Evolutionary conservation across 768 basidiomycete genomes (phyloP), one percentile per base, ranked within the genome.

Genomic region (Termitomyces sp.): DNA sequence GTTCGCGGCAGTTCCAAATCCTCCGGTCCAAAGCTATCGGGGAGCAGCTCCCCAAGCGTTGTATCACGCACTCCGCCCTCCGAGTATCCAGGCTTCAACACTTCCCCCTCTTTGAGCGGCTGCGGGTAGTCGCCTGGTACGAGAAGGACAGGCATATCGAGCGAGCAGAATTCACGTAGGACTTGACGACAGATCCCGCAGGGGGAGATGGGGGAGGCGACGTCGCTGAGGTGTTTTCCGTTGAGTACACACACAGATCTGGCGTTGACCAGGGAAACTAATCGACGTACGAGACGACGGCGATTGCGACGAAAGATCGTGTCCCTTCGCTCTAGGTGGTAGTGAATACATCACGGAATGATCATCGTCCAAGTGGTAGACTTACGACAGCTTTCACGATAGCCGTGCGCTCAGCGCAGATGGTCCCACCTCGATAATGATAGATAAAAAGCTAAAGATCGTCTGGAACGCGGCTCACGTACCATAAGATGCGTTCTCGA

Each of bases 401-500:
- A 0, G 95, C 95, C 0, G 96, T 98, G 32, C 95, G 79, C 69
- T 99, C 96, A 0, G 96, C 96, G 63, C 96, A 98, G 58, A 98
- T 95, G 0, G 90, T 83, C 1, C 83, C 93, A 5, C 95, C 95
- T 96, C 13, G 39, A 59, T 62, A 30, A 7, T 43, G 12, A 44
- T 20, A 43, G 5, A 22, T 56, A 22, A 43, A 48, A 36, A 36
- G 44, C 45, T 14, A 34, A 42, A 10, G 18, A 24, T 12, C 6
- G 52, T 7, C 3, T 53, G 18, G 2, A 16, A 24, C 22, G 36
- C 4, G 14, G 33, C 71, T 26, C 20, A 33, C 33, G 8, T 58
- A 95, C 95, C 94, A 65, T 93, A 92, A 0, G 90, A 89, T 0
- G 93, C 94, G 65, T 97, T 98, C 76, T 99, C 97, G 59, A 98